phyloP scores from a whole-genome alignment of 176 grass and related monocot species.

The Cenchrus fungigraminus region DNA sequence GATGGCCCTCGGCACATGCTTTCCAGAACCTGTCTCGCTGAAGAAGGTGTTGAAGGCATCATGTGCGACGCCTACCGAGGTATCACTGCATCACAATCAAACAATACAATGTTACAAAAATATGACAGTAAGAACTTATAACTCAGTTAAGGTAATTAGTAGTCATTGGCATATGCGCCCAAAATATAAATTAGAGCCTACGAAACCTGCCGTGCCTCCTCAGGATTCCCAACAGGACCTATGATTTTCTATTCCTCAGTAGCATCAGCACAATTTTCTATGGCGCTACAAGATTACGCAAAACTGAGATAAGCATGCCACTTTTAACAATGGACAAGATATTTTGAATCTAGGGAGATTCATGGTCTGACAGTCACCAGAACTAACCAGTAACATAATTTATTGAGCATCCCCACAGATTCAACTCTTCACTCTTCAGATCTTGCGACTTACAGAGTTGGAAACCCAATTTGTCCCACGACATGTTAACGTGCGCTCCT shows the following conservation, averaged over 20 bases:
- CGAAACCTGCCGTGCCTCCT: neutral
- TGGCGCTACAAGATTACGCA: neutral
- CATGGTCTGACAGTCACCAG: slow-evolving; percentile 7
- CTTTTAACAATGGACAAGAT: slow-evolving; percentile 7
- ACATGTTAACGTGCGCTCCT: neutral
- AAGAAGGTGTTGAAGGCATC: slow-evolving; percentile 99
- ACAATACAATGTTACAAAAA: slow-evolving; percentile 18
- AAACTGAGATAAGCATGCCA: neutral
- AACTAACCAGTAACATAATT: slow-evolving; percentile 27
- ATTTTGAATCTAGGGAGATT: slow-evolving; percentile 34
- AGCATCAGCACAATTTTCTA: slow-evolving; percentile 22
- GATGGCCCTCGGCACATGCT: slow-evolving; percentile 93
- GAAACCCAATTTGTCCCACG: slow-evolving; percentile 2
- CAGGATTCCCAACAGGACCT: neutral
- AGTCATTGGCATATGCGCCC: neutral
- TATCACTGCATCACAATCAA: slow-evolving; percentile 57
- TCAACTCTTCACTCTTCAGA: slow-evolving; percentile 45
- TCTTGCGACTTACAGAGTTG: slow-evolving; percentile 3
- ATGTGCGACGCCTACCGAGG: slow-evolving; percentile 58
- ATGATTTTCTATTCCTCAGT: slow-evolving; percentile 11
- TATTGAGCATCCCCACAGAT: slow-evolving; percentile 26
- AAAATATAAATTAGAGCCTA: slow-evolving; percentile 28
- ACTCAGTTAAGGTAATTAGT: neutral
- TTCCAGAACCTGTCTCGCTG: slow-evolving; percentile 82
- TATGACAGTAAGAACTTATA: neutral